These are phyloP conservation scores for Kwoniella shivajii DNA, from an alignment of 1,284 basidiomycete genomes.

Conservation along the genomic window DNA sequence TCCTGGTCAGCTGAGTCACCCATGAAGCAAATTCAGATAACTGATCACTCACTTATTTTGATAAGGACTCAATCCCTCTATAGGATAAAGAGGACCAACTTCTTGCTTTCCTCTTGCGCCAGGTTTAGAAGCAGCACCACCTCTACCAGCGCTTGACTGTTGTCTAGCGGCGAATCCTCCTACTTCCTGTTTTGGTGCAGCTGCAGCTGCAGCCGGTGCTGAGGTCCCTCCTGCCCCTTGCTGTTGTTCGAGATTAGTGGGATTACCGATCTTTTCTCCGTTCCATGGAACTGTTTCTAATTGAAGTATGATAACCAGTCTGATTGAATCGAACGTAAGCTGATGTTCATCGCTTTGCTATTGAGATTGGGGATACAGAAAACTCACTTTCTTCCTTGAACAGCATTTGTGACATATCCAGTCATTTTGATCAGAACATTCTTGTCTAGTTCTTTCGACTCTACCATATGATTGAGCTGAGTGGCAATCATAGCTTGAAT, in stretches of 20 bases:
- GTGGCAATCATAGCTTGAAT: conserved; percentile 95
- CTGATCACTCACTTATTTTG: conserved; percentile 72
- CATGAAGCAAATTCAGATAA: neutral
- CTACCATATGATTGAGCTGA: conserved; percentile 78
- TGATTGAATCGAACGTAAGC: conserved; percentile 40
- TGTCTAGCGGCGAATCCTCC: conserved; percentile 31
- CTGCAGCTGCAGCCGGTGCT: conserved; percentile 23
- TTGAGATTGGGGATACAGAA: neutral
- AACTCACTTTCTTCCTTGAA: conserved; percentile 79
- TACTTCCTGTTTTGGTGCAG: conserved; percentile 22
- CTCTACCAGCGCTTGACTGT: conserved; percentile 15
- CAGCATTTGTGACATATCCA: conserved; percentile 78
- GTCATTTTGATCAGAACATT: conserved; percentile 74
- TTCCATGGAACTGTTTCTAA: conserved; percentile 62
- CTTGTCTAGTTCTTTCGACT: conserved; percentile 68
- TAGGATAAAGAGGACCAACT: conserved; percentile 70
- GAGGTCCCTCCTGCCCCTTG: conserved; percentile 25
- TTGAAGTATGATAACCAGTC: conserved; percentile 81
- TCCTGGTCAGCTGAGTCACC: neutral
- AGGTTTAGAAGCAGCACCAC: conserved; percentile 19
- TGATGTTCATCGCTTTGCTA: neutral
- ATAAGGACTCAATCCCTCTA: conserved; percentile 93
- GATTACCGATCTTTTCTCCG: conserved; percentile 74
- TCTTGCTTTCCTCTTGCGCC: conserved; percentile 29
- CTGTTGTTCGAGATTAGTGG: conserved; percentile 57